Conservation (phyloP, 192 early-diverging fungal species). For the Entomortierella chlamydospora region DNA sequence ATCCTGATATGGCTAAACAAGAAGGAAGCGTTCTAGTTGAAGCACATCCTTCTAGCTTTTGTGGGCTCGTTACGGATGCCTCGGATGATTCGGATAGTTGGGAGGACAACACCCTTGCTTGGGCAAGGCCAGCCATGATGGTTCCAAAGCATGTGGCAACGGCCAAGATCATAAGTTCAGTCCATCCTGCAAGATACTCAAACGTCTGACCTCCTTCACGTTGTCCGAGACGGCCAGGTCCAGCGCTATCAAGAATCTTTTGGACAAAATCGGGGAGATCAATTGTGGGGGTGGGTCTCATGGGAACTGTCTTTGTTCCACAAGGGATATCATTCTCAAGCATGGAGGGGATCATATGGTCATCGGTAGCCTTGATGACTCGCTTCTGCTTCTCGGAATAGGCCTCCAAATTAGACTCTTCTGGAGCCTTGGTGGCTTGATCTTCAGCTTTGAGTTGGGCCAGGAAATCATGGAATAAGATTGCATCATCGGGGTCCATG, state of each 20-base stretch:
- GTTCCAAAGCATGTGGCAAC: conserved; percentile 30
- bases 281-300: neutral
- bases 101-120: conserved; percentile 12
- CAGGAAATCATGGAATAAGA: conserved; percentile 37
- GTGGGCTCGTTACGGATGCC: neutral
- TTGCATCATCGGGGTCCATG: conserved; percentile 56
- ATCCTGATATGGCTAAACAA: conserved; percentile 4
- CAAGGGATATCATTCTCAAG: conserved; percentile 17
- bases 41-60: too few relatives aligned
- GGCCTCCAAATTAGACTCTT: neutral
- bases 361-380: conserved; percentile 3
- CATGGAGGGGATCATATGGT: conserved; percentile 15
- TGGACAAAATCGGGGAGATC: neutral
- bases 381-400: neutral
- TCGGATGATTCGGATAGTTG: conserved; percentile 3
- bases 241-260: neutral
- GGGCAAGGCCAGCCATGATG: conserved; percentile 27
- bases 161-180: conserved; percentile 33
- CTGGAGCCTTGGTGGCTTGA: neutral
- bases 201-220: conserved; percentile 8
- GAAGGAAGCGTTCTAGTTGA: neutral
- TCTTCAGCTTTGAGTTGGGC: conserved; percentile 25
- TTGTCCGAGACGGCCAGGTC: neutral
- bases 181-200: conserved; percentile 21
- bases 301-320: neutral